Conservation (phyloP, 2,329 filamentous ascomycete genomes). For the Scolecobasidium constrictum region DNA sequence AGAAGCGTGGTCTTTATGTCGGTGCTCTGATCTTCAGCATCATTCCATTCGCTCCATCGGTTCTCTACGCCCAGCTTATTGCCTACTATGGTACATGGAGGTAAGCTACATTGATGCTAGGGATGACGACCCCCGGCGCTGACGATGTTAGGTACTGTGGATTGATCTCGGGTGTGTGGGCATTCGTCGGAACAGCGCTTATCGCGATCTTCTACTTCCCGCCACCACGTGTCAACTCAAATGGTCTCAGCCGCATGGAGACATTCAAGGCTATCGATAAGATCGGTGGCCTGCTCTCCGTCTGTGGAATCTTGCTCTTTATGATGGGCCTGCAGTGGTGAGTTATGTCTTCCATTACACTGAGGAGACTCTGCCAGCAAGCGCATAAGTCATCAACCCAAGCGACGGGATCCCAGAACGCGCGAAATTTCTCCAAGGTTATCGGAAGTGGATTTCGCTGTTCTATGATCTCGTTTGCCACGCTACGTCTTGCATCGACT, state of each 20-base stretch:
- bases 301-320: slow-evolving; percentile 40
- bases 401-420: not conserved
- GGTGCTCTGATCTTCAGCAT: slow-evolving; percentile 48
- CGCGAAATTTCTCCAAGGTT: no score
- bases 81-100: slow-evolving; percentile 34
- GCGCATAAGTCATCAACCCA: not conserved
- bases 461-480: no score
- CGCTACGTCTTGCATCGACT: no score
- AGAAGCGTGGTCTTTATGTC: slow-evolving; percentile 50
- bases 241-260: slow-evolving; percentile 27
- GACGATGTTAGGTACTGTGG: slow-evolving; percentile 28
- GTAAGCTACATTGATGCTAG: no score
- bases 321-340: slow-evolving; percentile 37
- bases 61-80: slow-evolving; percentile 46
- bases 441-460: no score
- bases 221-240: slow-evolving; percentile 33
- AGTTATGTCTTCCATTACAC: no score
- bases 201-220: slow-evolving; percentile 42
- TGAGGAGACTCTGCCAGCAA: no score
- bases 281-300: slow-evolving; percentile 39
- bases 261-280: slow-evolving; percentile 39
- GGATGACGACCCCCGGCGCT: not conserved
- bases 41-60: slow-evolving; percentile 46
- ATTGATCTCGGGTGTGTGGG: slow-evolving; percentile 37
- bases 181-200: slow-evolving; percentile 34